Evolutionary conservation across 495 filamentous ascomycete genomes (phyloP).

Genomic region (Trichoderma gamsii): DNA sequence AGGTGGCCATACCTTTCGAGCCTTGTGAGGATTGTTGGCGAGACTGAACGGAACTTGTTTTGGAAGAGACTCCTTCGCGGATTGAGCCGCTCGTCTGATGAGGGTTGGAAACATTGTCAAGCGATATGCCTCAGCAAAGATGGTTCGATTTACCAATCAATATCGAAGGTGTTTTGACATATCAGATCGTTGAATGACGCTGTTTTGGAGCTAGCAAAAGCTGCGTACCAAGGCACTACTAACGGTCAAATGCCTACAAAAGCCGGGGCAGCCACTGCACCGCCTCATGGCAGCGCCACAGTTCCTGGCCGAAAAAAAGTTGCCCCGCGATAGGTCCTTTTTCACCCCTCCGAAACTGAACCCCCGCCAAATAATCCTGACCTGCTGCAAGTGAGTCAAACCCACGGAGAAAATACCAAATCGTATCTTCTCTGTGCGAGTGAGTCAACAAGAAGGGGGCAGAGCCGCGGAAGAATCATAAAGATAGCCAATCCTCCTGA

Average conservation of each 20-base stretch:
- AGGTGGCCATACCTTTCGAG: slow-evolving; percentile 88
- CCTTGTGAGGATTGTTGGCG: slow-evolving; percentile 55
- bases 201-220: slow-evolving; percentile 4
- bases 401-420: background rate
- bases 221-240: background rate
- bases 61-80: background rate
- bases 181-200: background rate
- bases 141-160: background rate
- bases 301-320: background rate
- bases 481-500: background rate
- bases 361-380: slow-evolving; percentile 5
- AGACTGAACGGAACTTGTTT: slow-evolving; percentile 16
- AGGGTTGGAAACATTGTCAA: slow-evolving; percentile 38
- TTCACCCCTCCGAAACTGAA: slow-evolving; percentile 12
- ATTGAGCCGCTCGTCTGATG: slow-evolving; percentile 30
- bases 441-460: slow-evolving; percentile 12
- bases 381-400: slow-evolving; percentile 11
- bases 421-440: background rate
- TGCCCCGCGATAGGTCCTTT: slow-evolving; percentile 15
- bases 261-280: background rate
- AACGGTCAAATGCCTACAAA: background rate
- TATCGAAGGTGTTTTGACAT: background rate
- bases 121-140: background rate
- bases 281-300: slow-evolving; percentile 5
- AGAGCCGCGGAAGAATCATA: background rate